These are phyloP conservation scores for Metschnikowia proteae DNA, from an alignment of 805 yeast species.

Conservation along the genomic window DNA sequence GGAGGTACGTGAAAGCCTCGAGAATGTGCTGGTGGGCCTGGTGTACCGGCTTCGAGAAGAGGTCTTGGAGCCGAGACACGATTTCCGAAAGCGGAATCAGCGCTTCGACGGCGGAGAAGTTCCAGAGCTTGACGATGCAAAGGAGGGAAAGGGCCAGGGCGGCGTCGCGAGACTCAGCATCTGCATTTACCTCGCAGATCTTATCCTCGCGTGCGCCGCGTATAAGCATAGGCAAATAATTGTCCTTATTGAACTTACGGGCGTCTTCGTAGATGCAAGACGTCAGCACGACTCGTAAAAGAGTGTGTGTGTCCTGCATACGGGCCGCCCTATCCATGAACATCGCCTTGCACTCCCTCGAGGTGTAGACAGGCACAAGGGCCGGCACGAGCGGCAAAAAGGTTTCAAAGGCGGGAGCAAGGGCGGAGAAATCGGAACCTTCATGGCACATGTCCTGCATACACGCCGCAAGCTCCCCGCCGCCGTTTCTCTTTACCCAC, in stretches of 20 bases:
- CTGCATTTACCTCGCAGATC: too few species aligned
- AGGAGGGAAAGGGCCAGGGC: conserved; percentile 13
- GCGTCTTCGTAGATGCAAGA: conserved; percentile 16
- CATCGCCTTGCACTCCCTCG: conserved; percentile 9
- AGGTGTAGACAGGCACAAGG: conserved; percentile 12
- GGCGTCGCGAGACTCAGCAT: not conserved
- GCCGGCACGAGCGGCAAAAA: conserved; percentile 14
- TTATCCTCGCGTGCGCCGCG: conserved; percentile 6
- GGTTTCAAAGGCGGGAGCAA: conserved; percentile 11
- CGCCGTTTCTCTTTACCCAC: not conserved
- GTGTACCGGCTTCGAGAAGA: conserved; percentile 1
- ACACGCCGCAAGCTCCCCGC: not conserved
- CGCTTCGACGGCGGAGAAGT: conserved; percentile 15
- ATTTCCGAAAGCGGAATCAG: conserved; percentile 14
- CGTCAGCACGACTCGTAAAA: conserved; percentile 14
- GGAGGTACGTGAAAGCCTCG: conserved; percentile 16
- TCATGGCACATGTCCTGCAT: not conserved
- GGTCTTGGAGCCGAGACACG: conserved; percentile 1
- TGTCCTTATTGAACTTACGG: conserved; percentile 15
- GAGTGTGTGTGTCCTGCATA: conserved; percentile 7
- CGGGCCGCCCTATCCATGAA: conserved; percentile 9
- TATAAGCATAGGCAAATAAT: conserved; percentile 13
- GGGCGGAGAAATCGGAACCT: not conserved
- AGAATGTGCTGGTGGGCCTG: conserved; percentile 3
- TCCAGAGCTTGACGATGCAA: conserved; percentile 20